Evolutionary conservation across 129 eudicot genomes (phyloP).

Genomic region (Arctium lappa): DNA sequence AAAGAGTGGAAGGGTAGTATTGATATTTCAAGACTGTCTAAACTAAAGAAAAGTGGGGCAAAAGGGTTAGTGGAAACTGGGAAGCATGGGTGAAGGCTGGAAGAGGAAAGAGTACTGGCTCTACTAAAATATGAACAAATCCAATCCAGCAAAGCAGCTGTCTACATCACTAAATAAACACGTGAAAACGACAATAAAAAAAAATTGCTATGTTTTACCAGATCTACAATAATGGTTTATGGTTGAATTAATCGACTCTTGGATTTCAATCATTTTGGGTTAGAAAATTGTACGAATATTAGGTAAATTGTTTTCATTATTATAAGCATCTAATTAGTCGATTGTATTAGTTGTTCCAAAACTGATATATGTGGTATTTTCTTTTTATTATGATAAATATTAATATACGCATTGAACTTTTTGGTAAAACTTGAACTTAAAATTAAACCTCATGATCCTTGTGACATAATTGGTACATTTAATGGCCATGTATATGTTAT

Average conservation of each 20-base stretch:
- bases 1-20: constrained; percentile 15
- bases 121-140: constrained; percentile 5
- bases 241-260: background rate
- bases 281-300: background rate
- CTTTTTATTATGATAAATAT: background rate
- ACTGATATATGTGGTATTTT: background rate
- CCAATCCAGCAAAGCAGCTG: constrained; percentile 27
- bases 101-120: constrained; percentile 12
- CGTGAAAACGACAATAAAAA: constrained; percentile 31
- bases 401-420: background rate
- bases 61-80: background rate
- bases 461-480: background rate
- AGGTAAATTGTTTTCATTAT: background rate
- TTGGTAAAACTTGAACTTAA: background rate
- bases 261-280: constrained; percentile 8
- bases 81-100: constrained; percentile 38
- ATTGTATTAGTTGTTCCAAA: background rate
- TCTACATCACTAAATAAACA: constrained; percentile 21
- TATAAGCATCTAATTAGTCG: background rate
- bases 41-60: constrained; percentile 21
- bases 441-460: background rate
- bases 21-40: background rate
- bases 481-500: background rate
- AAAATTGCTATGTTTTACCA: constrained; percentile 28
- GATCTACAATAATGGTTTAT: constrained; percentile 17